These are phyloP conservation scores for Globisporangium camurandrum DNA, from an alignment of 352 stramenopile genomes.

Conservation along the genomic window DNA sequence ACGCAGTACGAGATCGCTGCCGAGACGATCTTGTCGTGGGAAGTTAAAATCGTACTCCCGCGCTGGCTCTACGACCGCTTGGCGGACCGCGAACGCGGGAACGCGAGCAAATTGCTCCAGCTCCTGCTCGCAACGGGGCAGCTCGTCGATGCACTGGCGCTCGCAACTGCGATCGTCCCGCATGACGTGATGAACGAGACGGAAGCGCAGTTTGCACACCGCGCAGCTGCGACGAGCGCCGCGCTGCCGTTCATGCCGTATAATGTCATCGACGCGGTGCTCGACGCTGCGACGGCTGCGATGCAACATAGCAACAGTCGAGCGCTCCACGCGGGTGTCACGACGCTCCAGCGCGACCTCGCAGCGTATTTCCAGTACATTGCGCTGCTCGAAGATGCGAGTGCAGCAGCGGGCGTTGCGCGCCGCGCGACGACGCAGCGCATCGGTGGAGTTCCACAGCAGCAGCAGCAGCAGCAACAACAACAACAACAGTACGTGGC, in stretches of 20 bases:
- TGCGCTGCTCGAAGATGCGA: conserved; percentile 40
- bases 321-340: conserved; percentile 21
- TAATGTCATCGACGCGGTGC: conserved; percentile 51
- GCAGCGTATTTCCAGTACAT: conserved; percentile 46
- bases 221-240: conserved; percentile 15
- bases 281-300: conserved; percentile 37
- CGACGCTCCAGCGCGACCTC: conserved; percentile 33
- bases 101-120: conserved; percentile 44
- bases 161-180: conserved; percentile 40
- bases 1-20: conserved; percentile 50
- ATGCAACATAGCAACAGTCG: conserved; percentile 13
- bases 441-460: too few species aligned
- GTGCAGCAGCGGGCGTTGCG: conserved; percentile 34
- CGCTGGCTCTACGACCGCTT: conserved; percentile 44
- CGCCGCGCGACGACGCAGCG: too few species aligned
- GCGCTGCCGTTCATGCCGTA: conserved; percentile 63
- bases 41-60: conserved; percentile 58
- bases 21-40: conserved; percentile 48
- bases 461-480: too few species aligned
- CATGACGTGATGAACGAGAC: conserved; percentile 29
- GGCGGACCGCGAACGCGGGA: conserved; percentile 26
- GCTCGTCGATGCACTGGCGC: conserved; percentile 47
- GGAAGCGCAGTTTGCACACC: conserved; percentile 28
- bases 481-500: too few species aligned
- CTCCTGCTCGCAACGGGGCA: conserved; percentile 56